A percentile compares a stretch with the other conserved stretches of the same genome.
Evolutionary conservation across 352 stramenopile genomes (phyloP).

Genomic region (Phytophthora nicotianae): DNA sequence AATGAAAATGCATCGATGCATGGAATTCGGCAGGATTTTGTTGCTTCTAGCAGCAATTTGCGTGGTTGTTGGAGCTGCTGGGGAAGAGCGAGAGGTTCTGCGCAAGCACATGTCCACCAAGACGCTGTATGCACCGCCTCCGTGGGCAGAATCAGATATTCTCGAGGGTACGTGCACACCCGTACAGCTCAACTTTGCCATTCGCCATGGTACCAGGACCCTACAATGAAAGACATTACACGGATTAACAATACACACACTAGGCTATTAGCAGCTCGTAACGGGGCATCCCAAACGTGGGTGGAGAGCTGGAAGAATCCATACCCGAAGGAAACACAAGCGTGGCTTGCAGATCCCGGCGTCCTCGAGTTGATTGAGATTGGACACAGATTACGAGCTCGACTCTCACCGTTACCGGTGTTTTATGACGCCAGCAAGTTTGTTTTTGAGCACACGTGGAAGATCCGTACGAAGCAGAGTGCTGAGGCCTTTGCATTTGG

Average conservation of each 20-base stretch:
- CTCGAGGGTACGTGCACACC: conserved; percentile 38
- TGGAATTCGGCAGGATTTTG: conserved; percentile 7
- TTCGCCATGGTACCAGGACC: conserved; percentile 80
- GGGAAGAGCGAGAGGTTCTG: conserved; percentile 38
- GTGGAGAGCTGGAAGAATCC: conserved; percentile 54
- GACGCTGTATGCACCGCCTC: conserved; percentile 57
- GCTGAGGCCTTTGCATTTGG: conserved; percentile 75
- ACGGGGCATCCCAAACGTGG: conserved; percentile 26
- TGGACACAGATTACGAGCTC: conserved; percentile 54
- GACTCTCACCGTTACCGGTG: conserved; percentile 35
- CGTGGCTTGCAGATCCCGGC: conserved; percentile 62
- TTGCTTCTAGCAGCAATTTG: conserved; percentile 18
- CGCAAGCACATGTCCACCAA: conserved; percentile 80
- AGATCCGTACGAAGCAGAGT: conserved; percentile 79
- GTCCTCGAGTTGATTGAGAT: conserved; percentile 67
- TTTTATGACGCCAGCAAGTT: conserved; percentile 47
- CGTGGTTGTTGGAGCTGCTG: conserved; percentile 3
- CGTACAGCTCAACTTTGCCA: conserved; percentile 77
- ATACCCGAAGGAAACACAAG: conserved; percentile 46
- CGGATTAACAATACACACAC: conserved; percentile 50
- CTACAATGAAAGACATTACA: conserved; percentile 79
- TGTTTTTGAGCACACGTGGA: conserved; percentile 83
- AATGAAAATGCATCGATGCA: conserved; percentile 11
- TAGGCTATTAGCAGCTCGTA: conserved; percentile 37
- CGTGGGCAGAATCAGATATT: conserved; percentile 11